These are phyloP conservation scores for Mycena vitilis DNA, from an alignment of 768 basidiomycete species.

Conservation along the genomic window DNA sequence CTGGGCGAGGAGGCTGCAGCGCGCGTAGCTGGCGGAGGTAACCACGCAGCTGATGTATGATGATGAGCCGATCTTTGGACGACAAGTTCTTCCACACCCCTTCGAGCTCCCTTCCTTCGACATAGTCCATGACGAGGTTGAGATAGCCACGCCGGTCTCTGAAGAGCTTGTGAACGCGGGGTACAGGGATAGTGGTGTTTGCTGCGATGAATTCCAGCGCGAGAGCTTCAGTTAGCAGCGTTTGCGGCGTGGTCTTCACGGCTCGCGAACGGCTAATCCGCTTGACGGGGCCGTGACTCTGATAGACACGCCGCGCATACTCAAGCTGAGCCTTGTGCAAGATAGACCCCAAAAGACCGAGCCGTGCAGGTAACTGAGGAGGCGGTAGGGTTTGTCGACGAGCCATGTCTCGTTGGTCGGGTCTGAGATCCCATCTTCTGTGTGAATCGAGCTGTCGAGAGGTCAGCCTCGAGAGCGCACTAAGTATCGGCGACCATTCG, in stretches of 20 bases:
- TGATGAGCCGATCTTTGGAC: not conserved
- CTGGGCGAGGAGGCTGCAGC: constrained; percentile 4
- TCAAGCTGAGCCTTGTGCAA: not conserved
- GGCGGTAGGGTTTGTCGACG: too few species aligned
- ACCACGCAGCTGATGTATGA: not conserved
- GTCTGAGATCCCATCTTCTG: too few species aligned
- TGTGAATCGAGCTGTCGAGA: too few species aligned
- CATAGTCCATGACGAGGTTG: constrained; percentile 15
- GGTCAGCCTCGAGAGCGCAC: too few species aligned
- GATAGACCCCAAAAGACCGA: not conserved
- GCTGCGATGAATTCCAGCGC: not conserved
- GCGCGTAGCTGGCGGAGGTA: not conserved
- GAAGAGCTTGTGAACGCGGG: constrained; percentile 2
- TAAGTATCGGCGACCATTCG: too few species aligned
- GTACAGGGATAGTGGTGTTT: constrained; percentile 8
- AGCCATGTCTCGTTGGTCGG: too few species aligned
- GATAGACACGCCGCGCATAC: not conserved
- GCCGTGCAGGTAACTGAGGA: not conserved
- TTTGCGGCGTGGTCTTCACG: not conserved
- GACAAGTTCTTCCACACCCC: not conserved
- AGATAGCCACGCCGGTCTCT: not conserved
- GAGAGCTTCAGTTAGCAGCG: constrained; percentile 14
- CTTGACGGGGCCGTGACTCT: not conserved
- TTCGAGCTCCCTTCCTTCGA: constrained; percentile 4
- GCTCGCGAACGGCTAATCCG: not conserved